Evolutionary conservation across 75 land plant genomes (phyloP).

Genomic region (Selaginella moellendorffii): DNA sequence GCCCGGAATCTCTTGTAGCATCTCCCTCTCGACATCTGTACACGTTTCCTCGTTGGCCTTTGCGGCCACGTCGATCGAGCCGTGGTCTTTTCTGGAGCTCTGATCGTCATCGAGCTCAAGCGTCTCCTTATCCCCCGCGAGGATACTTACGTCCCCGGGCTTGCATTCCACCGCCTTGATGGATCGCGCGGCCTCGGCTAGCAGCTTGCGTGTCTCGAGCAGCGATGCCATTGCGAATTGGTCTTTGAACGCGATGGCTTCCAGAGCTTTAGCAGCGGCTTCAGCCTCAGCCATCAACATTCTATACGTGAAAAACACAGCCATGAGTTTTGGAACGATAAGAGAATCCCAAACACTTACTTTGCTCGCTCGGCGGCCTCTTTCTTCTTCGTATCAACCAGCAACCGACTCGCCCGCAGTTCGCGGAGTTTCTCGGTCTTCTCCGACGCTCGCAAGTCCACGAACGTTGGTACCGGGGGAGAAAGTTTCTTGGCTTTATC

Average conservation of each 20-base stretch:
- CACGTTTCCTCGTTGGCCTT: too few relatives aligned
- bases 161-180: conserved; percentile 13
- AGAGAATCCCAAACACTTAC: too few relatives aligned
- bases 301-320: conserved; percentile 25
- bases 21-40: too few relatives aligned
- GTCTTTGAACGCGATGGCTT: conserved; percentile 48
- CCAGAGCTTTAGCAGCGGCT: conserved; percentile 73
- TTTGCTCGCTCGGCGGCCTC: conserved; percentile 69
- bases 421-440: conserved; percentile 70
- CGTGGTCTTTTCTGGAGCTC: too few relatives aligned
- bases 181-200: conserved; percentile 63
- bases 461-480: conserved; percentile 25
- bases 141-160: too few relatives aligned
- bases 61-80: too few relatives aligned
- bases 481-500: background rate
- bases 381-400: conserved; percentile 35
- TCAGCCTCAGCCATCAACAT: conserved; percentile 68
- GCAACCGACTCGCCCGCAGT: conserved; percentile 39
- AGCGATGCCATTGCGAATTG: conserved; percentile 52
- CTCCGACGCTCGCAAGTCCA: conserved; percentile 48
- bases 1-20: too few relatives aligned
- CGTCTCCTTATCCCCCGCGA: too few relatives aligned
- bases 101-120: too few relatives aligned
- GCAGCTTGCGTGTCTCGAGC: conserved; percentile 44
- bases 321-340: too few relatives aligned